Conservation (phyloP, 768 basidiomycete species). For the Suillus luteus region DNA sequence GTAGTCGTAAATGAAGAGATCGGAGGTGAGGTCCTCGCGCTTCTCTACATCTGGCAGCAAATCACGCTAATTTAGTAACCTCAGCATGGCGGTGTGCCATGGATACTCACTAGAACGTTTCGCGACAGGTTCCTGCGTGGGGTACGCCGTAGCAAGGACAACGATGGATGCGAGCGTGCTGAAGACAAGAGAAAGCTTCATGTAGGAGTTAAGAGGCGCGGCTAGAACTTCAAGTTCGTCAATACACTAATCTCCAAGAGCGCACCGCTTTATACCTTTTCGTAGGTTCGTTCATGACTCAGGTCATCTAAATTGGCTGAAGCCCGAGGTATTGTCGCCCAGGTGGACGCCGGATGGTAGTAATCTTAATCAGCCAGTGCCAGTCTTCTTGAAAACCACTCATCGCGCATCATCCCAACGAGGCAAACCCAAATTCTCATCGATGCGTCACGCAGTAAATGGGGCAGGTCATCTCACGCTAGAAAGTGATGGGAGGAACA, state of each 20-base stretch:
- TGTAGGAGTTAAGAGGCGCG: neutral
- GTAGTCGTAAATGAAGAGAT: neutral
- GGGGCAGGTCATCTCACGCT: neutral
- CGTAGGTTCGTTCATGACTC: too few relatives aligned
- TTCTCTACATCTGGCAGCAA: neutral
- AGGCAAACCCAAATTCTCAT: neutral
- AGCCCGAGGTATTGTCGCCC: too few relatives aligned
- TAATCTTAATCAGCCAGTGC: too few relatives aligned
- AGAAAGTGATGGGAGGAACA: neutral
- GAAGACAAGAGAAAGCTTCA: too few relatives aligned
- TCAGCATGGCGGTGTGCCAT: neutral
- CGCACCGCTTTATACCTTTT: too few relatives aligned
- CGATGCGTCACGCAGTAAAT: neutral
- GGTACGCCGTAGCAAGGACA: too few relatives aligned
- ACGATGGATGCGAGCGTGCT: too few relatives aligned
- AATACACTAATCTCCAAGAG: neutral
- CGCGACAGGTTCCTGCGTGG: neutral
- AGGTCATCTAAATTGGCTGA: too few relatives aligned
- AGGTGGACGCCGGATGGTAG: too few relatives aligned
- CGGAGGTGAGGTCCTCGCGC: neutral
- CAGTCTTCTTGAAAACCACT: too few relatives aligned
- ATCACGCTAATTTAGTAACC: neutral
- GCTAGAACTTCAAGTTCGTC: neutral
- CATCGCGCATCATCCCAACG: neutral
- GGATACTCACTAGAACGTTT: neutral